Base-by-base conservation (phyloP, 2,329 filamentous ascomycete species). In the Neoarthrinium moseri region DNA sequence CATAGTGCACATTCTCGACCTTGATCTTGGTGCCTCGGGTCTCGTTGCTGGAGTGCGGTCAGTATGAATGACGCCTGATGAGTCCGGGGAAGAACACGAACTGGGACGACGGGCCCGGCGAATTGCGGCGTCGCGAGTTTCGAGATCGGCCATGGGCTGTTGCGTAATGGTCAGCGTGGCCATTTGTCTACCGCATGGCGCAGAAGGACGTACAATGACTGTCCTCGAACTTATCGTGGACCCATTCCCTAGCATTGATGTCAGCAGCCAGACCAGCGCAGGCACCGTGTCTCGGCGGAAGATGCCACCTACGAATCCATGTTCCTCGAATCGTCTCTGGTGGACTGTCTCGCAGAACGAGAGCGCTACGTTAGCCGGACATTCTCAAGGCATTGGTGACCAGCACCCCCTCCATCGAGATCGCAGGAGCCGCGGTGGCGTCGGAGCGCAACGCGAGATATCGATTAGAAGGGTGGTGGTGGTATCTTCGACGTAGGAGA, bases 1-100 rank as follows among this genome's bases (percentile, higher is more conserved):
- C 91, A 66, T 95, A 96, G 66, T 96, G 91, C 47, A 96, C 73
- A 63, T 96, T 96, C 51, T 95, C 89, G 50, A 96, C 86, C 54
- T 86, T 85, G 54, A 96, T 68, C 68, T 89, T 92, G 36, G 84
- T 75, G 56, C 84, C 83, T 46, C 71, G 69, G 23, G 70, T 61
- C 27, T 79, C 74, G 59, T 81, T 81, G 54, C 26, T 22, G 36
- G 21, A 13, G 18, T 11, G 20, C 8, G 18, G 12, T 7, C 10
- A 3, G 12, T 22, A 17, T n/a, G 13, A 27, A n/a, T 32, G 39
- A 18, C 6, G 29, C 22, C 12, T 5, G 20, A 24, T 13, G 11
- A 6, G n/a, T n/a, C n/a, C n/a, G n/a, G 7, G 32, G 6, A 10
- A 8, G 18, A 6, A 21, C 17, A 46, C 26, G n/a, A 41, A 46